Evolutionary conservation across 2,329 filamentous ascomycete genomes (phyloP), one percentile per base, ranked within the genome.

Genomic region (Botrytis hyacinthi): DNA sequence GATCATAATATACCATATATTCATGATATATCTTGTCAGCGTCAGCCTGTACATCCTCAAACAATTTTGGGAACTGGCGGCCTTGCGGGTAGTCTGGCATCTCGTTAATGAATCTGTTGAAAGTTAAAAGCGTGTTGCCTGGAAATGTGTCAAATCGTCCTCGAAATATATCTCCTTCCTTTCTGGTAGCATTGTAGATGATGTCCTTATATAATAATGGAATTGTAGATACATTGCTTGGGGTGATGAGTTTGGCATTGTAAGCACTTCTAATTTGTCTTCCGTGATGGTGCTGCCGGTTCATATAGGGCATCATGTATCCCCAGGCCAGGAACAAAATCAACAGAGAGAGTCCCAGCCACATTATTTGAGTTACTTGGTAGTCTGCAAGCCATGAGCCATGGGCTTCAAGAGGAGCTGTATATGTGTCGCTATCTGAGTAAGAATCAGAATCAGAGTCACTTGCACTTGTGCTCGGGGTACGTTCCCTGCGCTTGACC

Each of bases 241-340:
- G 62, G 20, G 16, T 4, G 20, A 46, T 32, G n/a, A 16, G 12
- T 54, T 29, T 29, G 12, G 12, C 6, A 54, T 29, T 54, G 16
- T 54, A 54, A 54, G 16, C 40, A 42, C 61, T 20, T n/a, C 12
- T 51, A 14, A 6, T n/a, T n/a, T 6, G 48, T 51, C 5, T n/a
- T 4, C 9, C 16, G 8, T 22, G 18, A 22, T 4, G 18, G 9
- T 0, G 0, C 10, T 3, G 6, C 22, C 3, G 4, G 5, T 20
- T 7, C 1, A 46, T 22, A 35, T 46, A 46, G 2, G n/a, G 29
- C 3, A 42, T n/a, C 1, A 35, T 8, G 46, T 46, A 65, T 10
- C 2, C 7, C 62, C 42, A 65, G 16, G 22, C 46, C 16, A 14
- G 26, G 18, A 29, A 22, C 3, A 46, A 3, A 32, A 16, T 35